phyloP scores from a whole-genome alignment of 2,329 filamentous ascomycete species.

The Aspergillus persii region DNA sequence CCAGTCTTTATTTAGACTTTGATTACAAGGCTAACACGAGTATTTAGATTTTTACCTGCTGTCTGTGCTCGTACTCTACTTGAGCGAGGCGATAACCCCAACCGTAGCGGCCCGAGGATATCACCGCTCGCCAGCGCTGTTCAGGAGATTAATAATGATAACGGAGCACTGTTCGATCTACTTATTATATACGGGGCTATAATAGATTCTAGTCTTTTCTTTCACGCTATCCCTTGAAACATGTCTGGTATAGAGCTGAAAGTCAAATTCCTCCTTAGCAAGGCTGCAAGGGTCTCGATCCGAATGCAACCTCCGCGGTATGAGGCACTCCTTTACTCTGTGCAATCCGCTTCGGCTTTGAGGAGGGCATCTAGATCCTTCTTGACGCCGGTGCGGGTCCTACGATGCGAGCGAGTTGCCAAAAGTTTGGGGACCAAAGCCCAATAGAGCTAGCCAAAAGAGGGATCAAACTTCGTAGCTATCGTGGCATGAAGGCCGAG shows the following conservation, averaged over 20 bases:
- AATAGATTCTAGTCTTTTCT: neutral
- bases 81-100: neutral
- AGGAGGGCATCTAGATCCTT: conserved; percentile 3
- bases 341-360: conserved; percentile 1
- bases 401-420: neutral
- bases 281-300: neutral
- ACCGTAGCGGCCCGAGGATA: neutral
- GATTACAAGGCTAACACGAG: neutral
- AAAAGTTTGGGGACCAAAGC: neutral
- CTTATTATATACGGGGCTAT: neutral
- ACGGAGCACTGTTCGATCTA: neutral
- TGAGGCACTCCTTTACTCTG: conserved; percentile 12
- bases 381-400: conserved; percentile 12
- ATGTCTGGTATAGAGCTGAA: neutral
- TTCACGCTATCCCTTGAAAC: neutral
- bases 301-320: conserved; percentile 7
- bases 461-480: neutral
- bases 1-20: neutral
- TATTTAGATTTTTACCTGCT: neutral
- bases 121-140: neutral
- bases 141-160: neutral
- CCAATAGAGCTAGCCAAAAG: conserved; percentile 5
- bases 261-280: neutral
- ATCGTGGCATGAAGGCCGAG: neutral
- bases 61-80: neutral